These are phyloP conservation scores for Cladosporium sp. DNA, from an alignment of 2,329 filamentous ascomycete genomes.

Conservation along the genomic window DNA sequence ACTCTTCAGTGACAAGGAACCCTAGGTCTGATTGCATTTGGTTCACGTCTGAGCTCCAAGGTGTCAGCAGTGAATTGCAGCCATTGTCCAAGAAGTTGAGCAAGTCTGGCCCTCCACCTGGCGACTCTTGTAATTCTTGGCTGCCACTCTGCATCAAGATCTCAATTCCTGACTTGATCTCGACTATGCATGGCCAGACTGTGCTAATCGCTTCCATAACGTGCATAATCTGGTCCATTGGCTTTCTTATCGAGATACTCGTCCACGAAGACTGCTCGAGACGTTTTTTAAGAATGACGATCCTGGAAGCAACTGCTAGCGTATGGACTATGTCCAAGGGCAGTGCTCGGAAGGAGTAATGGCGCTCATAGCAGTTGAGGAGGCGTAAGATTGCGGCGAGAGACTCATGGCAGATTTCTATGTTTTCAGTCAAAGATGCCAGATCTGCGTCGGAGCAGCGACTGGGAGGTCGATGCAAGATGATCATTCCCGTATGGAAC, in stretches of 20 bases:
- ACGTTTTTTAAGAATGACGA: neutral
- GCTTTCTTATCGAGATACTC: neutral
- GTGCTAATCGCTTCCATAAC: neutral
- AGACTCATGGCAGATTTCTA: neutral
- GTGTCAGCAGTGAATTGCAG: neutral
- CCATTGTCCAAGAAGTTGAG: neutral
- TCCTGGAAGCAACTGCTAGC: neutral
- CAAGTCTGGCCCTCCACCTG: constrained; percentile 34
- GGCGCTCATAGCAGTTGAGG: neutral
- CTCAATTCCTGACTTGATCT: neutral
- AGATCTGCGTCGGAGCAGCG: neutral
- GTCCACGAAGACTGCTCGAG: constrained; percentile 1
- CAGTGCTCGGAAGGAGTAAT: neutral
- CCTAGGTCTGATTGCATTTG: neutral
- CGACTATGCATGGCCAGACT: neutral
- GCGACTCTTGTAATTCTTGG: constrained; percentile 83
- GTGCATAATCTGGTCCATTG: neutral
- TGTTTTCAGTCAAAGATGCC: neutral
- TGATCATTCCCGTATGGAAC: neutral
- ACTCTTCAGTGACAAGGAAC: neutral
- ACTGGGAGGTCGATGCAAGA: neutral
- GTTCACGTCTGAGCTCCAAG: neutral
- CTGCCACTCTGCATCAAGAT: neutral
- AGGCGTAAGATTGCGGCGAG: constrained; percentile 1
- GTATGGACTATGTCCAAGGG: neutral